Evolutionary conservation across 495 filamentous ascomycete species (phyloP).

Genomic region (Entonaema liquescens): DNA sequence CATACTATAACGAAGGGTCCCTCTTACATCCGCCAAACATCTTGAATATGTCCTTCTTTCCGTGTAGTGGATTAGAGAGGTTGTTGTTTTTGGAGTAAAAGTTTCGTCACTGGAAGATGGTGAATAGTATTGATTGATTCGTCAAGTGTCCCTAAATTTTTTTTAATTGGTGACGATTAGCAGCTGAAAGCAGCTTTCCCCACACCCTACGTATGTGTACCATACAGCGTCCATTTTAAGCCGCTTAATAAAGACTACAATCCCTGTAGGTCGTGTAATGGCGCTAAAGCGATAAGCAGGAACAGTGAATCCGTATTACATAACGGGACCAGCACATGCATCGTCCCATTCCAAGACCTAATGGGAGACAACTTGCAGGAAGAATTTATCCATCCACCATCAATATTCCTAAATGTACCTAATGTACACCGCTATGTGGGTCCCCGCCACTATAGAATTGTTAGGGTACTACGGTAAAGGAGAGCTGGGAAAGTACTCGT

Average conservation of each 20-base stretch:
- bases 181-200: conserved; percentile 24
- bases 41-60: conserved; percentile 28
- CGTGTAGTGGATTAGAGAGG: background rate
- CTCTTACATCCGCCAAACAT: conserved; percentile 60
- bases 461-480: background rate
- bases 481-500: background rate
- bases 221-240: conserved; percentile 26
- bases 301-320: conserved; percentile 18
- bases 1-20: background rate
- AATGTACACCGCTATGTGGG: conserved; percentile 19
- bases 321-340: conserved; percentile 14
- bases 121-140: conserved; percentile 1
- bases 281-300: conserved; percentile 20
- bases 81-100: conserved; percentile 12
- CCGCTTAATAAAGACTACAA: conserved; percentile 33
- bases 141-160: conserved; percentile 14
- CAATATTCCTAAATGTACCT: background rate
- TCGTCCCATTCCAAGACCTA: conserved; percentile 12
- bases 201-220: conserved; percentile 4
- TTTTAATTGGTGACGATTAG: conserved; percentile 28
- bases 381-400: background rate
- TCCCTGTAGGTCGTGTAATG: conserved; percentile 6
- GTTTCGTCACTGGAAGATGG: background rate
- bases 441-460: conserved; percentile 15
- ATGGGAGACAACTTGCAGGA: background rate